These are phyloP conservation scores for Lasiosphaeria miniovina DNA, from an alignment of 495 filamentous ascomycete genomes.

Conservation along the genomic window DNA sequence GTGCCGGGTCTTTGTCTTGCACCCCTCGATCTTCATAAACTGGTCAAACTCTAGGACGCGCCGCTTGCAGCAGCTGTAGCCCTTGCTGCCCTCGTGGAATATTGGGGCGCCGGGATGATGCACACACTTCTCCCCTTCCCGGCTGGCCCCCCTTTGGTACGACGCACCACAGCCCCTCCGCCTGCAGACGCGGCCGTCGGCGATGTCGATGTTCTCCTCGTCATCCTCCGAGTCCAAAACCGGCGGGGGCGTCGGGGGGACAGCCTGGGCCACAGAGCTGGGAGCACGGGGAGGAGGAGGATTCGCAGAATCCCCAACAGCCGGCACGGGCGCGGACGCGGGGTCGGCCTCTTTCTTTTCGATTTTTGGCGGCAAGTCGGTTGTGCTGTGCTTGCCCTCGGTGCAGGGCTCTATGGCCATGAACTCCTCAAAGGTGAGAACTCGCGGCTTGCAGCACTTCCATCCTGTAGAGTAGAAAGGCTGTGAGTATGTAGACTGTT, in stretches of 20 bases:
- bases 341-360: conserved; percentile 48
- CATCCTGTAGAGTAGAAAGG: conserved; percentile 61
- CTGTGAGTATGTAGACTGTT: conserved; percentile 7
- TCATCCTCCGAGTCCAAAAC: conserved; percentile 83
- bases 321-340: conserved; percentile 26
- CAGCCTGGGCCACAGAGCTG: conserved; percentile 52
- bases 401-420: conserved; percentile 92
- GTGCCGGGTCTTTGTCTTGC: conserved; percentile 75
- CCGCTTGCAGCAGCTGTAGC: conserved; percentile 94
- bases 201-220: conserved; percentile 67
- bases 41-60: conserved; percentile 95
- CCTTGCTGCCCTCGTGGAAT: conserved; percentile 97
- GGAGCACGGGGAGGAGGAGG: conserved; percentile 48
- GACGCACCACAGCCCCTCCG: conserved; percentile 66
- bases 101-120: conserved; percentile 84
- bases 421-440: conserved; percentile 98
- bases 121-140: conserved; percentile 75
- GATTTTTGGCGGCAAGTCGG: conserved; percentile 61
- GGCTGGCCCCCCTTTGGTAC: conserved; percentile 56
- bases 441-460: conserved; percentile 99
- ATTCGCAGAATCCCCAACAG: conserved; percentile 23
- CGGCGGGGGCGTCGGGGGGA: conserved; percentile 60
- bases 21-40: conserved; percentile 93
- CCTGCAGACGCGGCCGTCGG: conserved; percentile 70
- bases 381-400: conserved; percentile 84